Evolutionary conservation across 179 eudicot genomes (phyloP).

Genomic region (Actinidia arguta): DNA sequence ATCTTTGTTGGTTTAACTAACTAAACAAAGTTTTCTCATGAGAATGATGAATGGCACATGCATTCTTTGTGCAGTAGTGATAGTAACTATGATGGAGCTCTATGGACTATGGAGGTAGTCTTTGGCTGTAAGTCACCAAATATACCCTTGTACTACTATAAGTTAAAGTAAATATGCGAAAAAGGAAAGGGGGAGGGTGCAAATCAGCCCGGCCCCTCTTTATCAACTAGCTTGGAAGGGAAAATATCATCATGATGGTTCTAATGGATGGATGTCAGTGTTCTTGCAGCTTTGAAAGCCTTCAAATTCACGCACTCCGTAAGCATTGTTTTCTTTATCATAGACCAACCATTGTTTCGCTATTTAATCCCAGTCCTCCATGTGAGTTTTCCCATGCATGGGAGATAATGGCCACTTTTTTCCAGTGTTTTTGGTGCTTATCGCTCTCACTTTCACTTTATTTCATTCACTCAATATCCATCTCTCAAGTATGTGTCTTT

Average conservation of each 20-base stretch:
- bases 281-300: constrained; percentile 27
- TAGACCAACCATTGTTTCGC: constrained; percentile 17
- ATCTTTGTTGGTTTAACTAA: background rate
- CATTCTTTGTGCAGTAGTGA: constrained; percentile 18
- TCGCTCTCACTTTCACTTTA: constrained; percentile 36
- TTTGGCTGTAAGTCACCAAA: no score
- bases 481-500: constrained; percentile 34
- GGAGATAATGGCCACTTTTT: constrained; percentile 36
- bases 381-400: constrained; percentile 15
- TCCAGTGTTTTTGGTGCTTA: constrained; percentile 38
- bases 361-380: constrained; percentile 28
- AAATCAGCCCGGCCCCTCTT: background rate
- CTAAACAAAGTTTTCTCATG: constrained; percentile 2
- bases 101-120: background rate
- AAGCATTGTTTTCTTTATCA: background rate
- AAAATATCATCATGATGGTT: constrained; percentile 27
- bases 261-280: constrained; percentile 21
- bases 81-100: constrained; percentile 25
- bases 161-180: background rate
- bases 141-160: background rate
- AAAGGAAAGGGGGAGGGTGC: constrained; percentile 4
- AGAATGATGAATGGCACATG: constrained; percentile 38
- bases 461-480: constrained; percentile 32
- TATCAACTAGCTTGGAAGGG: constrained; percentile 25
- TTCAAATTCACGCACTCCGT: constrained; percentile 24